phyloP scores from a whole-genome alignment of 495 filamentous ascomycete species.

The Xylaria scruposa region DNA sequence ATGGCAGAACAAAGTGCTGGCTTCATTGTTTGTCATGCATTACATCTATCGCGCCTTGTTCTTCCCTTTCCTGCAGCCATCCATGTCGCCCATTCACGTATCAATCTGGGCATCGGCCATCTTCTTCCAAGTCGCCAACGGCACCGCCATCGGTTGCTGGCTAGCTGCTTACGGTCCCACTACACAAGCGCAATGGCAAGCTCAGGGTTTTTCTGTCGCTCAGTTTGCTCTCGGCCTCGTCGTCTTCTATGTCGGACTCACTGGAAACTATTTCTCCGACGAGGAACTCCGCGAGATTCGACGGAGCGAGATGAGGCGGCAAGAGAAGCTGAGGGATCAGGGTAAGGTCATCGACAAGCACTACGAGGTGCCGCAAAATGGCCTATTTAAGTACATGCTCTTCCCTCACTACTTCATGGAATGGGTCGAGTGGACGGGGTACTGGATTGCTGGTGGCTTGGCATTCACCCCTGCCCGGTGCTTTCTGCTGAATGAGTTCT shows the following conservation, averaged over 20 bases:
- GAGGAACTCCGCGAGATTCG: slow-evolving; percentile 81
- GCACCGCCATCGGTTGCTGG: slow-evolving; percentile 77
- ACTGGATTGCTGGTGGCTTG: slow-evolving; percentile 71
- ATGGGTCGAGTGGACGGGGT: slow-evolving; percentile 96
- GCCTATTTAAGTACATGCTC: slow-evolving; percentile 81
- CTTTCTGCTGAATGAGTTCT: slow-evolving; percentile 86
- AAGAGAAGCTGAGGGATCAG: slow-evolving; percentile 49
- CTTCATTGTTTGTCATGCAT: slow-evolving; percentile 72
- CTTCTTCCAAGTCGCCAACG: slow-evolving; percentile 81
- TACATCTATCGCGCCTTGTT: slow-evolving; percentile 89
- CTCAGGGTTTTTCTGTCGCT: slow-evolving; percentile 47
- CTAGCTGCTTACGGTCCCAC: slow-evolving; percentile 77
- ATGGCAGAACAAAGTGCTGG: slow-evolving; percentile 72
- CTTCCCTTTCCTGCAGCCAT: slow-evolving; percentile 80
- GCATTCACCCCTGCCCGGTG: slow-evolving; percentile 73
- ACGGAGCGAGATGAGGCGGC: slow-evolving; percentile 59
- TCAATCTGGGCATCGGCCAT: slow-evolving; percentile 66
- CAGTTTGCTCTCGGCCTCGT: slow-evolving; percentile 56
- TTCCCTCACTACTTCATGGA: slow-evolving; percentile 94
- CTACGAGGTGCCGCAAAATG: slow-evolving; percentile 84
- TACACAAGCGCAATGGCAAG: slow-evolving; percentile 62
- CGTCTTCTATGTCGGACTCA: slow-evolving; percentile 67
- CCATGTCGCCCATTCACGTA: slow-evolving; percentile 86
- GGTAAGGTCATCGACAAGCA: slow-evolving; percentile 71
- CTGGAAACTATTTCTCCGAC: slow-evolving; percentile 83